Evolutionary conservation across 2,329 filamentous ascomycete genomes (phyloP).

Genomic region (Mariannaea sp.): DNA sequence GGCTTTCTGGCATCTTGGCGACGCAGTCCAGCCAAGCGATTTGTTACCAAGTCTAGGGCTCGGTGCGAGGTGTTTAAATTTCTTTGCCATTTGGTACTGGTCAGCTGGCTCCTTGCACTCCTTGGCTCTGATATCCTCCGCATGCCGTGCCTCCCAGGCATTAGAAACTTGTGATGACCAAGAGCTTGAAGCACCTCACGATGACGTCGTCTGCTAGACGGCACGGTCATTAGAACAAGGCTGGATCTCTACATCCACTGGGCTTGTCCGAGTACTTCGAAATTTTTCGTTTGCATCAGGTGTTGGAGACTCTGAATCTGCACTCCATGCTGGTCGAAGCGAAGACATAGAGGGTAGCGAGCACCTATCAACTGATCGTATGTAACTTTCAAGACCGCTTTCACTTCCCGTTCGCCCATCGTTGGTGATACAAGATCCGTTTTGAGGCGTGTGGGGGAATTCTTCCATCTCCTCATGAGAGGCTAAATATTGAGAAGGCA

Average conservation of each 20-base stretch:
- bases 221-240: background rate
- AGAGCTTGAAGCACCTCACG: background rate
- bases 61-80: background rate
- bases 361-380: constrained; percentile 14
- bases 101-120: background rate
- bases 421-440: background rate
- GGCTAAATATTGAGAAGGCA: constrained; percentile 8
- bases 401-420: background rate
- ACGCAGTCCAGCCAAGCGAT: background rate
- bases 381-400: constrained; percentile 2
- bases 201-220: background rate
- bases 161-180: constrained; percentile 7
- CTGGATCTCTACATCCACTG: background rate
- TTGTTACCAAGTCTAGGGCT: background rate
- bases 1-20: background rate
- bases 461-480: background rate
- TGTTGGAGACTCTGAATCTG: constrained; percentile 3
- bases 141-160: background rate
- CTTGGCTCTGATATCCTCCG: background rate
- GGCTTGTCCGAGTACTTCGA: background rate
- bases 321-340: constrained; percentile 15
- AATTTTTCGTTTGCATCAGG: constrained; percentile 2
- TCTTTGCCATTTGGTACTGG: background rate
- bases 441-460: background rate
- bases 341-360: constrained; percentile 31